Percentiles rank a stretch among this genome's conserved stretches.
phyloP scores from a whole-genome alignment of 192 early-diverging fungal species.

The Gonapodya sp. region DNA sequence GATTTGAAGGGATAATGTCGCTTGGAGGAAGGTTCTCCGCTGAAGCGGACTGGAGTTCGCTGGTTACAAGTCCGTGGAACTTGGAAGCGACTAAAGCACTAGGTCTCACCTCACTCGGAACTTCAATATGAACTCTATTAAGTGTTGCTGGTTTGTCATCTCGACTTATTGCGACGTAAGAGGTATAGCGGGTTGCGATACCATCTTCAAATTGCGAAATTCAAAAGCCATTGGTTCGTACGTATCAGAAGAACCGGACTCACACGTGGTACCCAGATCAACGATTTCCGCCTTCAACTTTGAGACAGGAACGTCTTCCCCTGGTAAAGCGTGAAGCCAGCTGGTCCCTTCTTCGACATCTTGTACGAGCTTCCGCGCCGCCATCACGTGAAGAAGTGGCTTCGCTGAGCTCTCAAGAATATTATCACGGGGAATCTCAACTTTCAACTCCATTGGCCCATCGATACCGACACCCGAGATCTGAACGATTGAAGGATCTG shows the following conservation, averaged over 20 bases:
- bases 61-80: background rate
- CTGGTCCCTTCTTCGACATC: background rate
- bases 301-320: background rate
- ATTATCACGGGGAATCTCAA: background rate
- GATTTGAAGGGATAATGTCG: too few species aligned
- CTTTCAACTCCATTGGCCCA: conserved; percentile 3
- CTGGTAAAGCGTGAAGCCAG: background rate
- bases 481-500: background rate
- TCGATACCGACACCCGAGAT: background rate
- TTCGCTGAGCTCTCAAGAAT: background rate
- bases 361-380: background rate
- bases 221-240: too few species aligned
- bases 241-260: too few species aligned
- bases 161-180: background rate
- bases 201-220: too few species aligned
- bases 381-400: background rate
- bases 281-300: background rate
- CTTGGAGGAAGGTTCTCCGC: background rate
- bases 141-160: background rate
- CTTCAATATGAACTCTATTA: background rate
- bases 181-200: background rate
- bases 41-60: background rate
- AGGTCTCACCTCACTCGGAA: background rate
- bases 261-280: background rate
- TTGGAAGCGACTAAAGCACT: background rate